phyloP scores from a whole-genome alignment of 2,329 filamentous ascomycete genomes.

The Cytospora schulzeri region DNA sequence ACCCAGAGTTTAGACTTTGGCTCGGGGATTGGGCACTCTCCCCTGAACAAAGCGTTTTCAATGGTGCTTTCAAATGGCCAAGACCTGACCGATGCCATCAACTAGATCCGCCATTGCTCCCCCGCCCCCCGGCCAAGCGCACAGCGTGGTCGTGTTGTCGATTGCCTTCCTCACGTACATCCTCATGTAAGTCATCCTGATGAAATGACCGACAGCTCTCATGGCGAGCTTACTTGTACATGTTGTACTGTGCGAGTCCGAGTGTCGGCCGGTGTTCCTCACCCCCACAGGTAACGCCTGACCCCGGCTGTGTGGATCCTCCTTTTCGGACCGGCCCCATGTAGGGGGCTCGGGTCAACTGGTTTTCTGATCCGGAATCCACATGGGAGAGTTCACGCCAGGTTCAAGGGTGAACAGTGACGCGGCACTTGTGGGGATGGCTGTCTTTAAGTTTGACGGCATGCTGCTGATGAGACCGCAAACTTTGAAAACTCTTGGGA shows the following conservation, averaged over 20 bases:
- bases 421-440: not conserved
- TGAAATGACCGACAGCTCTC: too few species aligned
- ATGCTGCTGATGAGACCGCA: too few species aligned
- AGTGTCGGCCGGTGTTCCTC: not conserved
- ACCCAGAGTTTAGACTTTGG: not conserved
- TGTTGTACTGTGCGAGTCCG: not conserved
- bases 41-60: not conserved
- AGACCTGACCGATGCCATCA: not conserved
- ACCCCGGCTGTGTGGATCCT: not conserved
- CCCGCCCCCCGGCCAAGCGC: too few species aligned
- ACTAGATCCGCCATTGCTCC: not conserved
- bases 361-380: not conserved
- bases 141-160: too few species aligned
- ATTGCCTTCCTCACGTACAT: not conserved
- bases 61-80: too few species aligned
- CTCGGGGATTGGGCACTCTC: not conserved
- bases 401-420: not conserved
- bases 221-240: too few species aligned
- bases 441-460: not conserved
- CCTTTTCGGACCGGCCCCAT: not conserved
- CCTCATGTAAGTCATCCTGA: not conserved
- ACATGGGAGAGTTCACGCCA: not conserved
- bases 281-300: not conserved
- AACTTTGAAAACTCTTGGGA: too few species aligned
- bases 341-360: not conserved